Conservation (phyloP, 2,329 filamentous ascomycete genomes). For the Fusarium setosum region DNA sequence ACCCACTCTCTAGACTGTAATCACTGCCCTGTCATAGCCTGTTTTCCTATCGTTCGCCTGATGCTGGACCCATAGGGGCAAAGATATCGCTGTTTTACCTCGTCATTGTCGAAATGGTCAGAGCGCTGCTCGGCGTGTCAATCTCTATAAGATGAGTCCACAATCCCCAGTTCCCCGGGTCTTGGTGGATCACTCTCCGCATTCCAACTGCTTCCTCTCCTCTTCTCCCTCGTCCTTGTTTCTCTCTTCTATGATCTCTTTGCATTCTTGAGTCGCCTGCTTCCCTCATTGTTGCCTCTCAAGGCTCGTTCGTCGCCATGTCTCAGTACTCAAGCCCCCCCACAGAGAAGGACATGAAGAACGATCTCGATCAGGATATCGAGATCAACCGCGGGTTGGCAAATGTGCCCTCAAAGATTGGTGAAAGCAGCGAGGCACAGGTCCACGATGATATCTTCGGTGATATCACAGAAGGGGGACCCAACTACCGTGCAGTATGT, state of each 20-base stretch:
- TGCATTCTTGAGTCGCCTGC: no score
- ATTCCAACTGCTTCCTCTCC: conserved; percentile 5
- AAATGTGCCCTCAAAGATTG: conserved; percentile 1
- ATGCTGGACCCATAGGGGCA: conserved; percentile 11
- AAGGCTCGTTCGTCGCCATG: conserved; percentile 12
- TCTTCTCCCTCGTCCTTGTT: neutral
- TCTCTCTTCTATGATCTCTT: neutral
- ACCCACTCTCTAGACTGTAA: conserved; percentile 1
- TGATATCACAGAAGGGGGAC: conserved; percentile 43
- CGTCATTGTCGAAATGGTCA: conserved; percentile 2
- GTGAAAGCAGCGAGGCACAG: neutral
- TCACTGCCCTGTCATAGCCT: conserved; percentile 5
- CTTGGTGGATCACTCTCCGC: conserved; percentile 9
- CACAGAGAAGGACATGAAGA: conserved; percentile 28
- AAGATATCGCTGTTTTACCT: conserved; percentile 8
- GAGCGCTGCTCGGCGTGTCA: neutral
- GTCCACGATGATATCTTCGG: conserved; percentile 47
- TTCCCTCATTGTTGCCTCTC: neutral
- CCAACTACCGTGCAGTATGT: conserved; percentile 47
- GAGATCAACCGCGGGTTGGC: neutral
- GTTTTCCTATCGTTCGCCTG: conserved; percentile 8
- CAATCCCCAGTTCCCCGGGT: conserved; percentile 23
- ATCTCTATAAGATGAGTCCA: conserved; percentile 33
- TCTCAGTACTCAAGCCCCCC: conserved; percentile 21
- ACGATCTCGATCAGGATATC: conserved; percentile 19